Conservation (phyloP, 2,329 filamentous ascomycete genomes). For the Colletotrichum limetticola region DNA sequence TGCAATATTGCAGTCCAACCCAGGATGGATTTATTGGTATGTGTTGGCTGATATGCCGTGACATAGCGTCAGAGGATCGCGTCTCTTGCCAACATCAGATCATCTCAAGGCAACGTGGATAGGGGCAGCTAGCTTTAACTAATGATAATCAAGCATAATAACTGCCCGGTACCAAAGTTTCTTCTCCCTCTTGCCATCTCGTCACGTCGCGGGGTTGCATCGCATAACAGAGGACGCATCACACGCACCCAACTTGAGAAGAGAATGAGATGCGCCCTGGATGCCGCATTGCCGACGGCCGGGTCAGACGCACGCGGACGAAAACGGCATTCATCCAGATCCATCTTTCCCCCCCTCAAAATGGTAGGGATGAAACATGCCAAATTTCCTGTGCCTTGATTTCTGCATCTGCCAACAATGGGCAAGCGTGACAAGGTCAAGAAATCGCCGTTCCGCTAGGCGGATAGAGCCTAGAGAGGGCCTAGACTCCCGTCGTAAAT, state of each 20-base stretch:
- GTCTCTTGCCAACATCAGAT: constrained; percentile 1
- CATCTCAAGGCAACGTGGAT: constrained; percentile 5
- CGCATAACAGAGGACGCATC: constrained; percentile 8
- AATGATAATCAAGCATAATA: not conserved
- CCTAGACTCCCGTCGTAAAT: not conserved
- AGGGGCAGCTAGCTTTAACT: not conserved
- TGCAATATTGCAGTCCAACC: not conserved
- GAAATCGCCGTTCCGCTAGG: not conserved
- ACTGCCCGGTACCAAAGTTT: not conserved
- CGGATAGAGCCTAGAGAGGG: no score
- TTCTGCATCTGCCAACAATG: constrained; percentile 19
- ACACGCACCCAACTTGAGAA: not conserved
- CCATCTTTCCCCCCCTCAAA: not conserved
- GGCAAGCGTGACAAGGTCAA: not conserved
- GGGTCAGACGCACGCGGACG: not conserved
- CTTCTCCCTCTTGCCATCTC: not conserved
- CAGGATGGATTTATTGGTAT: not conserved
- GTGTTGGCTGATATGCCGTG: not conserved
- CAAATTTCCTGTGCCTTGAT: constrained; percentile 33
- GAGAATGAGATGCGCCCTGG: not conserved
- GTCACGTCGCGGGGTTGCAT: constrained; percentile 7
- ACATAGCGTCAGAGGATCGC: not conserved
- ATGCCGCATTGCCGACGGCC: constrained; percentile 7
- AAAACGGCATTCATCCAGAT: constrained; percentile 2
- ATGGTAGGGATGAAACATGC: constrained; percentile 8